Conservation (phyloP, 1,284 basidiomycete species). For the Golubevia sp. region DNA sequence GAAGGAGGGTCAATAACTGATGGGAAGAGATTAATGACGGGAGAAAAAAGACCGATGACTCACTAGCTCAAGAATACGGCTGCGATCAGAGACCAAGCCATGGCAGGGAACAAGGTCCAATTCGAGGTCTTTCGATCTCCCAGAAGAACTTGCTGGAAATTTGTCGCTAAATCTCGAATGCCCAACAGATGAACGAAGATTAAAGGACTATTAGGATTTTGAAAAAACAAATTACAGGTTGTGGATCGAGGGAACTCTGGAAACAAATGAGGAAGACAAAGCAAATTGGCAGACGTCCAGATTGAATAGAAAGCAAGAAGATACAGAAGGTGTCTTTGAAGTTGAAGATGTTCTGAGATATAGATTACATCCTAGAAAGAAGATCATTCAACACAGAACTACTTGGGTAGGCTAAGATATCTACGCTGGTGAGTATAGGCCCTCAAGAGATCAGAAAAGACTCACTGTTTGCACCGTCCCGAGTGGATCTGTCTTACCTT, state of each 20-base stretch:
- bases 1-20: no score
- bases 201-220: no score
- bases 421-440: background rate
- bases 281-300: background rate
- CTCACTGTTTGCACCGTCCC: no score
- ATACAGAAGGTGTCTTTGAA: background rate
- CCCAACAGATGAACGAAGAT: no score
- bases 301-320: background rate
- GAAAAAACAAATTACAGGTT: no score
- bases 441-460: no score
- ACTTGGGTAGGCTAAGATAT: background rate
- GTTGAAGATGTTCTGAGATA: background rate
- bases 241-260: no score
- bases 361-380: background rate
- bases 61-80: conserved; percentile 65
- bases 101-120: conserved; percentile 66
- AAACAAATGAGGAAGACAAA: background rate
- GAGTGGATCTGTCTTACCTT: no score
- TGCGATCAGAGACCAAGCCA: conserved; percentile 64
- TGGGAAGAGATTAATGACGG: no score
- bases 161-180: no score
- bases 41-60: no score
- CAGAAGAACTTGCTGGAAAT: conserved; percentile 65
- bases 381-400: background rate
- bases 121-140: conserved; percentile 59